phyloP scores from a whole-genome alignment of 148 eudicot genomes.

The Amaranthus palmeri region DNA sequence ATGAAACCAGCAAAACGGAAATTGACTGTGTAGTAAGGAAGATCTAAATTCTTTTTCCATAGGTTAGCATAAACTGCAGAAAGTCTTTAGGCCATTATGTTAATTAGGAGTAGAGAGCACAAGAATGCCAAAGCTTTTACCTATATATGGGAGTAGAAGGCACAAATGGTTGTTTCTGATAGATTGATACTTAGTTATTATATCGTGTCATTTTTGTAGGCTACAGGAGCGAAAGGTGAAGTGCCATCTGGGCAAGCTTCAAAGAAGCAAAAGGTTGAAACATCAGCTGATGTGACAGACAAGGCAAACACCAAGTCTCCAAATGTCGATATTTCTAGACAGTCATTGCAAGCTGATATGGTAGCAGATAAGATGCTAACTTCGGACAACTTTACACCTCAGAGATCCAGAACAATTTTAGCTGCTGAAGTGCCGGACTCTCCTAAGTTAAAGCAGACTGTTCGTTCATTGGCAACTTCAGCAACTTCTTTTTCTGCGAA shows the following conservation, averaged over 20 bases:
- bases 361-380: constrained; percentile 29
- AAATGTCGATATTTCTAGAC: constrained; percentile 29
- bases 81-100: neutral
- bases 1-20: neutral
- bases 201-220: constrained; percentile 39
- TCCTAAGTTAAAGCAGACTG: constrained; percentile 42
- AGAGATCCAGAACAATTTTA: constrained; percentile 26
- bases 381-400: constrained; percentile 30
- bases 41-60: too few relatives aligned
- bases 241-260: constrained; percentile 41
- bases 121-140: neutral
- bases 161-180: neutral
- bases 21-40: neutral
- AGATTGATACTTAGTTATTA: neutral
- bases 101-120: neutral
- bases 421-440: constrained; percentile 33
- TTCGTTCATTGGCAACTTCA: constrained; percentile 46
- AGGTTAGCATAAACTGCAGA: too few relatives aligned
- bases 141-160: too few relatives aligned
- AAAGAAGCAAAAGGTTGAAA: constrained; percentile 50
- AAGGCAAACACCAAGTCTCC: constrained; percentile 31
- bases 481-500: constrained; percentile 46
- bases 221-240: constrained; percentile 55
- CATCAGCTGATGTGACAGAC: constrained; percentile 31
- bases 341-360: constrained; percentile 37